Conservation (phyloP, 2,329 filamentous ascomycete genomes). For the Botrytis elliptica region DNA sequence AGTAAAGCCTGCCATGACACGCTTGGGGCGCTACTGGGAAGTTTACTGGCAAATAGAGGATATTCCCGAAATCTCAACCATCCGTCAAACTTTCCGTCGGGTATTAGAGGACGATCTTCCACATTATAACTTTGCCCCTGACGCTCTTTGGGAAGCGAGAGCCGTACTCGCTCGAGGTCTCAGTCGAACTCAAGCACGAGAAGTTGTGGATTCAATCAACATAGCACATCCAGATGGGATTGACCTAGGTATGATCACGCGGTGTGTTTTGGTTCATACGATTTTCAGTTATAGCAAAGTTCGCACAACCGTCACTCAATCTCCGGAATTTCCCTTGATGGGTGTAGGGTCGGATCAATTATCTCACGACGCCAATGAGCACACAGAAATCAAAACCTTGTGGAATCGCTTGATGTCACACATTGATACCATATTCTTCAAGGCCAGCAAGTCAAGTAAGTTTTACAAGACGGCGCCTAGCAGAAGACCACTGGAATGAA, state of each 20-base stretch:
- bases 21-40: background rate
- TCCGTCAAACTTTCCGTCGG: slow-evolving; percentile 3
- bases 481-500: background rate
- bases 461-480: slow-evolving; percentile 4
- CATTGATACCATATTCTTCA: background rate
- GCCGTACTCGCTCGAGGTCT: slow-evolving; percentile 4
- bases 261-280: slow-evolving; percentile 10
- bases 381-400: background rate
- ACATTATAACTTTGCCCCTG: background rate
- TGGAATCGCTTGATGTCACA: slow-evolving; percentile 15
- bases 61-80: background rate
- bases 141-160: slow-evolving; percentile 1
- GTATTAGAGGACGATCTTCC: background rate
- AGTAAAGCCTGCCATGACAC: background rate
- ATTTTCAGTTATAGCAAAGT: background rate
- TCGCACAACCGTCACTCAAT: background rate
- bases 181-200: background rate
- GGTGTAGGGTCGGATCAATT: background rate
- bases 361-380: background rate
- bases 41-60: slow-evolving; percentile 15
- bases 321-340: slow-evolving; percentile 13
- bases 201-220: slow-evolving; percentile 14
- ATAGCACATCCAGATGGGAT: slow-evolving; percentile 8
- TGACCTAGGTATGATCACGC: slow-evolving; percentile 11
- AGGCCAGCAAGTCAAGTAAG: background rate